Base-by-base conservation (phyloP, 331 rosid genomes). In the Rosa hybrid region DNA sequence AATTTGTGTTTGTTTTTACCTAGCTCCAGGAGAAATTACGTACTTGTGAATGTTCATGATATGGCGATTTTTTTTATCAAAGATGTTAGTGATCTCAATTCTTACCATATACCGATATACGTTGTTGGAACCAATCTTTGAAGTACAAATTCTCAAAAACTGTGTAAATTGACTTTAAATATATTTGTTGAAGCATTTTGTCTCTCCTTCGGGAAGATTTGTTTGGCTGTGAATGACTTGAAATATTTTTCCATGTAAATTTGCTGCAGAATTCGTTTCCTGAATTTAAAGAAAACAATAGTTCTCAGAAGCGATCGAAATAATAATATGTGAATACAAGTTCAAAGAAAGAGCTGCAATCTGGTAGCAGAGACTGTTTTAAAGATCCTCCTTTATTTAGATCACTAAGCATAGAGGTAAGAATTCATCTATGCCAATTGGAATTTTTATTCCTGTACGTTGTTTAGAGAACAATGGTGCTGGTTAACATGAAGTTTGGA, bases 351-450 rank as follows among this genome's bases (percentile, higher is more conserved):
- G 82, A 79, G 39, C 75, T 30, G 12, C 41, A n/a, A 39, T 75
- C 83, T 44, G 74, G 76, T 65, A 79, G 78, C 68, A 69, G 75
- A 50, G 14, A 60, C 77, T 54, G 73, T 70, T 74, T 79, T 57
- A 21, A 78, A 57, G 84, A 82, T 49, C 76, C 82, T 77, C 74
- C 83, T 76, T n/a, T 50, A 41, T 76, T 83, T 65, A 76, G 64
- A 49, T 50, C 69, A 70, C 23, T 30, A 21, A 72, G 44, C 12
- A 53, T 50, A 11, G 68, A 72, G 83, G n/a, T n/a, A n/a, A n/a
- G n/a, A n/a, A n/a, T n/a, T n/a, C n/a, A n/a, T n/a, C n/a, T n/a
- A n/a, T n/a, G 89, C 14, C 48, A 48, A 38, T 75, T 16, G 34
- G 44, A n/a, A 68, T 68, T 38, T 12, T 48, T 7, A 1, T 44